Conservation (phyloP, 148 eudicot species). For the Cornus kousa region DNA sequence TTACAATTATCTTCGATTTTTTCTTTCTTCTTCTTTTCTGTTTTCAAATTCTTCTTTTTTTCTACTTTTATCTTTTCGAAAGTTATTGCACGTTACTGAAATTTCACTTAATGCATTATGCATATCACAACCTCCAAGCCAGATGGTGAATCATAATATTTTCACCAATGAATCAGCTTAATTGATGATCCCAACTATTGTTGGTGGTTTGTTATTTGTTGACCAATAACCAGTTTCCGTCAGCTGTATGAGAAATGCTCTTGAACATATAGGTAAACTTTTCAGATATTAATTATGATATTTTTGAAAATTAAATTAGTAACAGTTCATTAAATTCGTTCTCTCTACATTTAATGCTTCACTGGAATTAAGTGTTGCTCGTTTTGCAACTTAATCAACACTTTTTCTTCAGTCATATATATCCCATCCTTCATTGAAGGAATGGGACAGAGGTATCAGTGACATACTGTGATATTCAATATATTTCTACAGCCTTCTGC, state of each 20-base stretch:
- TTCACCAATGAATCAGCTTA: background rate
- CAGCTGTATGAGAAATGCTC: background rate
- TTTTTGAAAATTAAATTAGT: background rate
- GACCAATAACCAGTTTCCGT: background rate
- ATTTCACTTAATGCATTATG: background rate
- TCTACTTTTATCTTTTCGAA: background rate
- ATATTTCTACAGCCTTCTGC: too few species aligned
- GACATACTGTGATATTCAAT: too few species aligned
- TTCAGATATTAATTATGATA: background rate
- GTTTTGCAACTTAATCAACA: background rate
- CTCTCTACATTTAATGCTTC: background rate
- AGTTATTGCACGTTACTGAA: too few species aligned
- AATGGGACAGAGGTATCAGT: too few species aligned
- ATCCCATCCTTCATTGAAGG: background rate
- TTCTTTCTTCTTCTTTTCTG: background rate
- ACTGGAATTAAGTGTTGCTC: background rate
- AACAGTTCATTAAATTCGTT: background rate
- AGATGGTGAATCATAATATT: background rate
- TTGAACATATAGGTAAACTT: background rate
- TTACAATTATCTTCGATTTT: background rate
- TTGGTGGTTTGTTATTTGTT: background rate
- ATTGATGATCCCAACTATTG: background rate
- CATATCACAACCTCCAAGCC: slow-evolving; percentile 3
- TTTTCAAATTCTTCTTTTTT: background rate
- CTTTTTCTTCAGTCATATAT: background rate